Percentiles rank a stretch among this genome's conserved stretches.
Evolutionary conservation across 2,329 filamentous ascomycete genomes (phyloP).

Genomic region (Scleromitrula shiraiana): DNA sequence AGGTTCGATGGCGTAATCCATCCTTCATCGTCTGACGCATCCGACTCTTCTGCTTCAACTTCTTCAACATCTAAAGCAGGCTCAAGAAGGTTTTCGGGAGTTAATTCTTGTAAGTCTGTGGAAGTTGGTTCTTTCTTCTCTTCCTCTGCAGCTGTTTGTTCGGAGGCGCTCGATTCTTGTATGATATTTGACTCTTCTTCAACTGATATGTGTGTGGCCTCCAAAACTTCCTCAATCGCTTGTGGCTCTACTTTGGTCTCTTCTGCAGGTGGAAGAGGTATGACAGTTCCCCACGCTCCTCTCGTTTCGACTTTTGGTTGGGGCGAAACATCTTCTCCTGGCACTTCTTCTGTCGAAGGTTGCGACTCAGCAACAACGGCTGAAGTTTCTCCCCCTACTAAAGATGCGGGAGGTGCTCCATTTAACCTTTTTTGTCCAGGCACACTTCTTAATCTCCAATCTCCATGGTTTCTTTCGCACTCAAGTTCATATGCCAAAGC

Average conservation of each 20-base stretch:
- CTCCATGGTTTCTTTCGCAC: constrained; percentile 79
- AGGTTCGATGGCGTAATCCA: constrained; percentile 97
- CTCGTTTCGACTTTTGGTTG: constrained; percentile 15
- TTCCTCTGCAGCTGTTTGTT: constrained; percentile 11
- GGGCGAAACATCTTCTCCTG: not conserved
- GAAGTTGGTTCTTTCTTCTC: constrained; percentile 3
- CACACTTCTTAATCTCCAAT: constrained; percentile 72
- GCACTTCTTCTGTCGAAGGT: not conserved
- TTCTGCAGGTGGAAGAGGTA: constrained; percentile 11
- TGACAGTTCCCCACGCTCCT: constrained; percentile 23
- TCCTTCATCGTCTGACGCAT: constrained; percentile 54
- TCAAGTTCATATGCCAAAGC: constrained; percentile 93
- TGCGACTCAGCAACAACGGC: constrained; percentile 4
- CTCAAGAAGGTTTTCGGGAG: not conserved
- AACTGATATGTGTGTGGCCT: constrained; percentile 6
- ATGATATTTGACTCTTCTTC: not conserved
- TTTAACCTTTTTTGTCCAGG: constrained; percentile 76
- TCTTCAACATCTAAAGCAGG: constrained; percentile 16
- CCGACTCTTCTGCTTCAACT: constrained; percentile 20
- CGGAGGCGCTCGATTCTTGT: not conserved
- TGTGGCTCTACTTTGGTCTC: constrained; percentile 24
- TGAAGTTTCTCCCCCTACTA: constrained; percentile 25
- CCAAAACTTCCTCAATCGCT: constrained; percentile 18
- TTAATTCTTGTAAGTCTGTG: not conserved
- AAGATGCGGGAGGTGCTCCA: constrained; percentile 43